Evolutionary conservation across 179 eudicot genomes (phyloP).

Genomic region (Nepenthes alata): DNA sequence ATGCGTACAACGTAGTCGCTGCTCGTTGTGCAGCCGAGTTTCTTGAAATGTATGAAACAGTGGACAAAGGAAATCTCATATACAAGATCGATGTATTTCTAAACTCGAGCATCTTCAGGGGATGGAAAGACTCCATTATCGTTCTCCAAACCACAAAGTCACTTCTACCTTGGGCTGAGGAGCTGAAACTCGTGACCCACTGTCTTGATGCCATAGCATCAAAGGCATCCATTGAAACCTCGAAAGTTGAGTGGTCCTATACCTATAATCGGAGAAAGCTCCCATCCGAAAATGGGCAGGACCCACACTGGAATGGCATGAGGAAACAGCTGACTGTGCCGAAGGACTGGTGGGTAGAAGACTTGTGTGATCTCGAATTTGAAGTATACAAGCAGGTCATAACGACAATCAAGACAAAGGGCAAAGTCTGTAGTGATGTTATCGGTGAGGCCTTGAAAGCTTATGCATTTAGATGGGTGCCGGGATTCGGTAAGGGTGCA

Average conservation of each 20-base stretch:
- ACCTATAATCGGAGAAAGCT: constrained; percentile 5
- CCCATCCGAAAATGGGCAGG: constrained; percentile 4
- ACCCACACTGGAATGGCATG: constrained; percentile 7
- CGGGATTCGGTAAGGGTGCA: constrained; percentile 5
- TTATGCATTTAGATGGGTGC: constrained; percentile 4
- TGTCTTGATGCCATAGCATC: constrained; percentile 9
- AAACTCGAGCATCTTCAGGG: constrained; percentile 6
- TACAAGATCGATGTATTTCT: constrained; percentile 11
- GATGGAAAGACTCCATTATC: constrained; percentile 10
- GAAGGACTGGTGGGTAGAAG: constrained; percentile 13
- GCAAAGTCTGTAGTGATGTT: neutral
- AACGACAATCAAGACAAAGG: constrained; percentile 2
- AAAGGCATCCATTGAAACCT: constrained; percentile 8
- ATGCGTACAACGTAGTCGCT: constrained; percentile 8
- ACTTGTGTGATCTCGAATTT: constrained; percentile 10
- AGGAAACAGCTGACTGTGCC: constrained; percentile 11
- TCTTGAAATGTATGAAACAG: constrained; percentile 7
- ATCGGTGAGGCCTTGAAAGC: constrained; percentile 10
- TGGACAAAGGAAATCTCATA: constrained; percentile 8
- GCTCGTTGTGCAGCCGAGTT: constrained; percentile 12
- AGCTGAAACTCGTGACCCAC: constrained; percentile 6
- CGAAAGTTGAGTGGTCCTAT: constrained; percentile 10
- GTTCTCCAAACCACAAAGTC: constrained; percentile 10
- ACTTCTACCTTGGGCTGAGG: constrained; percentile 9
- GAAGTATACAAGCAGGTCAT: constrained; percentile 8